Base-by-base conservation (phyloP, 139 green algal genomes). In the Chlorella sorokiniana region DNA sequence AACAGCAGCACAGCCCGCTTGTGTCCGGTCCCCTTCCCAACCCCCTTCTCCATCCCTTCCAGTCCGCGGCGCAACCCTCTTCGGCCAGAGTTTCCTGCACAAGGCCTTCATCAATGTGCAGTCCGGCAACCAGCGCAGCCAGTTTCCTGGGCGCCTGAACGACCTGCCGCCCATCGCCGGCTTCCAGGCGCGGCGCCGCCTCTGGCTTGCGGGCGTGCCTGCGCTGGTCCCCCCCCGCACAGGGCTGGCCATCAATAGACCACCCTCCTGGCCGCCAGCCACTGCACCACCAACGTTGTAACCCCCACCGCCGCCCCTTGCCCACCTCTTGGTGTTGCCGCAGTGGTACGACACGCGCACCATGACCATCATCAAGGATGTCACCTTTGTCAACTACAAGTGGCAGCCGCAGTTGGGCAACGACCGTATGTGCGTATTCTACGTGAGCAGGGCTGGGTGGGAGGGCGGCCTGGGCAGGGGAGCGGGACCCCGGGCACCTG, bases 311-410 rank as follows among this genome's bases (percentile, higher is more conserved):
- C 27, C 41, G 2, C 41, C 1, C 37, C 6, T 7, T 23, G 5
- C 41, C 41, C 27, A 8, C 41, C 41, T 41, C 22, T 65, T 52
- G 18, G 38, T 20, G 2, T 44, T 4, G 6, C 52, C 11, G 54
- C 73, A 79, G 73, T 79, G 73, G 73, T 86, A 86, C 73, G 81
- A 86, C 71, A 86, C 81, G 25, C 75, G 83, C 61, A 90, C 89
- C 54, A 84, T 82, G 81, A 93, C 89, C 1, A 81, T 92, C 23
- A 79, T 93, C 11, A 74, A 69, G 83, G 69, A 90, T 81, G 71
- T 86, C 42, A 89, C 81, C 7, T 92, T 91, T 74, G 86, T 40
- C 48, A 92, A 92, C 74, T 92, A 84, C 69, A 82, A 79, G n/a
- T 90, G 86, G 70, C 59, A 88, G 71, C 87, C 88, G 25, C 35